Evolutionary conservation across 768 basidiomycete genomes (phyloP).

Genomic region (Boletus patriciae): DNA sequence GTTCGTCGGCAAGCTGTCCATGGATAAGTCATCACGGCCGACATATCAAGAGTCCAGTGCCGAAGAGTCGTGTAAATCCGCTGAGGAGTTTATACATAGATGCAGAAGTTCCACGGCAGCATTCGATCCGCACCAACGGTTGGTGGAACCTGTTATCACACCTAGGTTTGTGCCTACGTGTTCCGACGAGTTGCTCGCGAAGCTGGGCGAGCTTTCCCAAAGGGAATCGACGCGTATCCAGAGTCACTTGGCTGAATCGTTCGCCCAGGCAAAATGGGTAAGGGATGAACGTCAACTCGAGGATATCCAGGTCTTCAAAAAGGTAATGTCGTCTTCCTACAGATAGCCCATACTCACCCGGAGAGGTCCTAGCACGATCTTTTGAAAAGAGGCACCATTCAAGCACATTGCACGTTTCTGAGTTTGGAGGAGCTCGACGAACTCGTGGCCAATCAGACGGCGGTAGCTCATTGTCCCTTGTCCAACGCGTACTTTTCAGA

Average conservation of each 20-base stretch:
- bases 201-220: slow-evolving; percentile 56
- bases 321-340: slow-evolving; percentile 38
- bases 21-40: slow-evolving; percentile 75
- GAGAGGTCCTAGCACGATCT: slow-evolving; percentile 48
- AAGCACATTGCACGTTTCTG: slow-evolving; percentile 90
- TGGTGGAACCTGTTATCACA: slow-evolving; percentile 81
- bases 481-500: slow-evolving; percentile 88
- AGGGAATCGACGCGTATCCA: slow-evolving; percentile 57
- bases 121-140: slow-evolving; percentile 45
- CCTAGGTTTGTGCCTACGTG: slow-evolving; percentile 92
- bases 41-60: slow-evolving; percentile 69
- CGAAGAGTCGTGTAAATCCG: slow-evolving; percentile 48
- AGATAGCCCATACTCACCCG: slow-evolving; percentile 6
- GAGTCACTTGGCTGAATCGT: slow-evolving; percentile 81
- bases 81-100: slow-evolving; percentile 53
- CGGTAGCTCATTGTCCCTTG: slow-evolving; percentile 85
- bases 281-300: slow-evolving; percentile 53
- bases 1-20: slow-evolving; percentile 88
- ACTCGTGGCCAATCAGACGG: slow-evolving; percentile 50
- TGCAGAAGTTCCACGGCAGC: slow-evolving; percentile 44
- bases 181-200: slow-evolving; percentile 64
- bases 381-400: slow-evolving; percentile 64
- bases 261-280: slow-evolving; percentile 76
- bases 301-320: slow-evolving; percentile 76
- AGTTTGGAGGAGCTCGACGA: slow-evolving; percentile 47